phyloP scores from a whole-genome alignment of 208 protist species.

The Angomonas deanei region DNA sequence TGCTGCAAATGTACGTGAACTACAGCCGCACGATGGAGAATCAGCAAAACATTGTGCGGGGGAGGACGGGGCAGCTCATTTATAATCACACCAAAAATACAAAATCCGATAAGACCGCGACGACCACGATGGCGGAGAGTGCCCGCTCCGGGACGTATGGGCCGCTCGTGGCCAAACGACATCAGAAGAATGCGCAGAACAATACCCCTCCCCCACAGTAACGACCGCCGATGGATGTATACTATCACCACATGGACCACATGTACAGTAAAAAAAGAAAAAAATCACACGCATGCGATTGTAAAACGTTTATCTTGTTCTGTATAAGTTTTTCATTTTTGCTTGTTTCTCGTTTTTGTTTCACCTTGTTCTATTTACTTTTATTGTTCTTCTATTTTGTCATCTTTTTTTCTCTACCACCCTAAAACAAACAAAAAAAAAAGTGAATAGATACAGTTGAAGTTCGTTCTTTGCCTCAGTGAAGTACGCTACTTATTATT shows the following conservation, averaged over 20 bases:
- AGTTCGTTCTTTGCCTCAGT: no score
- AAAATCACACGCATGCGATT: neutral
- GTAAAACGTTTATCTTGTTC: neutral
- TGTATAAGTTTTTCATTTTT: neutral
- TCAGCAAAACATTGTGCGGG: slow-evolving; percentile 86
- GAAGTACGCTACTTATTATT: no score
- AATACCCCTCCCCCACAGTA: neutral
- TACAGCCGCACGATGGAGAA: slow-evolving; percentile 71
- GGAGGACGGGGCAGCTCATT: slow-evolving; percentile 77
- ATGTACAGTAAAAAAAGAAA: neutral
- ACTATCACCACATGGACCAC: neutral
- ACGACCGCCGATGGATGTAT: neutral
- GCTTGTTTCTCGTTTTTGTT: slow-evolving; percentile 8
- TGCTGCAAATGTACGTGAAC: slow-evolving; percentile 88
- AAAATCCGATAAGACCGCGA: slow-evolving; percentile 74
- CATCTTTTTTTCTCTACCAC: neutral
- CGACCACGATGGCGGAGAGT: slow-evolving; percentile 59
- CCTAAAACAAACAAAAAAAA: neutral
- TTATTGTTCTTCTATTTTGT: neutral
- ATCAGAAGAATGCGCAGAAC: slow-evolving; percentile 22
- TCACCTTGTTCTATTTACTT: neutral
- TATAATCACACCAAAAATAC: slow-evolving; percentile 85
- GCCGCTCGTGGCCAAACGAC: slow-evolving; percentile 48
- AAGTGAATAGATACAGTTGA: neutral
- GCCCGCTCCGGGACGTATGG: slow-evolving; percentile 76